phyloP scores from a whole-genome alignment of 108 stramenopile species.

The Fragilaria crotonensis region DNA sequence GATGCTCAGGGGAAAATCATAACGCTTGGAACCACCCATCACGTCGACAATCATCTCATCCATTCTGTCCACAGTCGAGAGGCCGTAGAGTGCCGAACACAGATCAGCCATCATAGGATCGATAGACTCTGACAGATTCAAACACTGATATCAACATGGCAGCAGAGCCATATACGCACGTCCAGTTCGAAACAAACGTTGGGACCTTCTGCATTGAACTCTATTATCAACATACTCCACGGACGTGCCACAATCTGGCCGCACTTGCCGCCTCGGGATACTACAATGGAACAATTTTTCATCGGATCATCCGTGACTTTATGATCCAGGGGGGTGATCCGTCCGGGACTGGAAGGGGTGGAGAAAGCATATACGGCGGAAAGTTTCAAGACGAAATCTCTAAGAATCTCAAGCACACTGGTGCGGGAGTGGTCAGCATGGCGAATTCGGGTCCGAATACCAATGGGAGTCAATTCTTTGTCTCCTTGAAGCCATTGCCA shows the following conservation, averaged over 20 bases:
- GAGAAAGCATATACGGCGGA: slow-evolving; percentile 96
- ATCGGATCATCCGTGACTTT: slow-evolving; percentile 94
- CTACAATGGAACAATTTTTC: slow-evolving; percentile 92
- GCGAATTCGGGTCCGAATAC: slow-evolving; percentile 92
- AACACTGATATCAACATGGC: too few relatives aligned
- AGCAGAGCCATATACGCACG: slow-evolving; percentile 69
- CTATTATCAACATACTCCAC: slow-evolving; percentile 91
- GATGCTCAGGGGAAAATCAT: too few relatives aligned
- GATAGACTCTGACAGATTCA: too few relatives aligned
- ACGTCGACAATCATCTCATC: too few relatives aligned
- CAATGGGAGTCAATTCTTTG: slow-evolving; percentile 91
- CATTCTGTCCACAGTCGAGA: too few relatives aligned
- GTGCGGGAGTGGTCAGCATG: slow-evolving; percentile 80
- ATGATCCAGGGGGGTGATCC: slow-evolving; percentile 95
- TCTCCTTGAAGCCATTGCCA: slow-evolving; percentile 88
- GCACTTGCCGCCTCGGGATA: slow-evolving; percentile 81
- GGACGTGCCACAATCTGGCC: slow-evolving; percentile 87
- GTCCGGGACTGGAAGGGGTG: slow-evolving; percentile 64
- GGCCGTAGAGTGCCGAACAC: too few relatives aligned
- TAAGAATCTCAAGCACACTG: slow-evolving; percentile 82
- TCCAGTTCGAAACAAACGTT: slow-evolving; percentile 69
- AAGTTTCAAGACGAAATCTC: slow-evolving; percentile 89
- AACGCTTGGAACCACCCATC: too few relatives aligned
- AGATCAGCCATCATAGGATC: too few relatives aligned
- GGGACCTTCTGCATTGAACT: slow-evolving; percentile 57